Conservation (phyloP, 169 alveolate species). For the Cryptosporidium tyzzeri region DNA sequence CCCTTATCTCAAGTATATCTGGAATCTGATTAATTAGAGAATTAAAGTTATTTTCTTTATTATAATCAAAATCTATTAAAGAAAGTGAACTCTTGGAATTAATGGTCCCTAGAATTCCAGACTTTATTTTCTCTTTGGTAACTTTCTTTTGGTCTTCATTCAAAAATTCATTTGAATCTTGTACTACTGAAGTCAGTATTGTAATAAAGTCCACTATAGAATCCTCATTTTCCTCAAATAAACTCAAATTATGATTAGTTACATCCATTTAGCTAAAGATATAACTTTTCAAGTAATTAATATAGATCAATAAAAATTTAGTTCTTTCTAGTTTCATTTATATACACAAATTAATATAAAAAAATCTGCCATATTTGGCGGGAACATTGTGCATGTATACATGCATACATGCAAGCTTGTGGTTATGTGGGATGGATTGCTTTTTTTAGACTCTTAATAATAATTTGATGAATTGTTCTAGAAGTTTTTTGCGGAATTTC, state of each 20-base stretch:
- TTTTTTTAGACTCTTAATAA: conserved; percentile 12
- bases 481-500: conserved; percentile 53
- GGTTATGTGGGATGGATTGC: background rate
- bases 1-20: conserved; percentile 47
- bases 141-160: background rate
- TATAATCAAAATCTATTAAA: background rate
- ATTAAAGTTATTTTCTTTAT: conserved; percentile 1
- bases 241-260: too few species aligned
- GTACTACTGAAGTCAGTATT: conserved; percentile 3
- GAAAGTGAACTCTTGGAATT: conserved; percentile 9
- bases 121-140: background rate
- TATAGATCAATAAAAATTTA: background rate
- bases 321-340: background rate
- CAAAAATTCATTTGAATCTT: conserved; percentile 16
- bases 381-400: background rate
- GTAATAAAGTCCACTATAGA: conserved; percentile 49
- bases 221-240: conserved; percentile 28
- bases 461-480: conserved; percentile 7
- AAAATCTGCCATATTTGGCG: conserved; percentile 44
- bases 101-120: background rate
- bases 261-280: background rate
- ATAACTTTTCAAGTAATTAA: background rate
- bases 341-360: background rate
- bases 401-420: background rate
- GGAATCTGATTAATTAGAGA: conserved; percentile 24